Base-by-base conservation (phyloP, 2,329 filamentous ascomycete genomes). In the Akanthomyces uredinophilus region DNA sequence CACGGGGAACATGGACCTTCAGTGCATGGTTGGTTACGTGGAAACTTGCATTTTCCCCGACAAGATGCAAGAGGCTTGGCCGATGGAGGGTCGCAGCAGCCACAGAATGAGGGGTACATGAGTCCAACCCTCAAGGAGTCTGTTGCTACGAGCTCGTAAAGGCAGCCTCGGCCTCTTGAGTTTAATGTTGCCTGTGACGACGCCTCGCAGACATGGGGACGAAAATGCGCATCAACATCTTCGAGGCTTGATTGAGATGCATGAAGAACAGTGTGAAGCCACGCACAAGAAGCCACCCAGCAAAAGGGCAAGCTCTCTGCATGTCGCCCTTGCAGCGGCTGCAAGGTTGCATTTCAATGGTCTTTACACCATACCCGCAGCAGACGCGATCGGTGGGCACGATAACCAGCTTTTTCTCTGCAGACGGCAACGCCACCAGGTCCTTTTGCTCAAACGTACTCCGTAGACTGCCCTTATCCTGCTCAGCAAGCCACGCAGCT, bases 311-410 rank as follows among this genome's bases (percentile, higher is more conserved):
- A 39, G n/a, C 44, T 5, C 22, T 46, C 20, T 58, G 29, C 55
- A 47, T 44, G 35, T 35, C 20, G 56, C 35, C 27, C 24, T 27
- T 44, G 57, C 47, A 60, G 49, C 24, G 24, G 27, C 57, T 53
- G 57, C 39, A 51, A 60, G 47, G 57, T 60, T 60, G 57, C 49
- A 60, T 60, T 52, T 46, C 32, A 16, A 35, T 52, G 20, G 20
- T 20, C n/a, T 35, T 44, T 22, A 24, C 47, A 44, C 57, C 14
- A 22, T 52, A 60, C 49, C 57, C 57, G 57, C 57, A 60, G 39
- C 47, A 60, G 57, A 20, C 57, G 49, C 49, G 57, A 60, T 60
- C 57, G 39, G n/a, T 51, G 37, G 54, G 47, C 53, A 16, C 18
- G 39, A 10, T 20, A 22, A 29, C 54, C 20, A 39, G 29, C 41